These are phyloP conservation scores for Pseudopithomyces maydicus DNA, from an alignment of 2,329 filamentous ascomycete species.

Conservation along the genomic window DNA sequence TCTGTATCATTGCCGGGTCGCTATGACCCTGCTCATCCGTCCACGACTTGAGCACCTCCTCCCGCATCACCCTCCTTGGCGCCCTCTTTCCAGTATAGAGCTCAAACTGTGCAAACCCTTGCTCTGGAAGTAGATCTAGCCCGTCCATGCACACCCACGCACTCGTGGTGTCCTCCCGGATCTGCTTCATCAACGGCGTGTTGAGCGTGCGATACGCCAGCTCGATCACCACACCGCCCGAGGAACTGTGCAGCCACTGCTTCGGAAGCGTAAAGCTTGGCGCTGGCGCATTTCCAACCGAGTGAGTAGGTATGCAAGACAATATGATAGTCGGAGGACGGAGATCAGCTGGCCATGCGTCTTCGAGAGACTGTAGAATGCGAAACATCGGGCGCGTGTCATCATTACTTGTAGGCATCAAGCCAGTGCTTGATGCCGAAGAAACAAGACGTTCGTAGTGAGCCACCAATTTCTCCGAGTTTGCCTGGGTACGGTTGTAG, in stretches of 20 bases:
- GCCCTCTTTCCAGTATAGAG: constrained; percentile 76
- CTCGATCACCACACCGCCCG: constrained; percentile 77
- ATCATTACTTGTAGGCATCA: constrained; percentile 21
- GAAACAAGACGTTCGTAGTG: constrained; percentile 67
- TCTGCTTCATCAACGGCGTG: constrained; percentile 72
- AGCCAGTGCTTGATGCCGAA: constrained; percentile 21
- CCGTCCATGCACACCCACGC: constrained; percentile 80
- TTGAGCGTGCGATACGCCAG: constrained; percentile 73
- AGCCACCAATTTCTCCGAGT: constrained; percentile 68
- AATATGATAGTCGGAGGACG: constrained; percentile 74
- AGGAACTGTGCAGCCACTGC: constrained; percentile 73
- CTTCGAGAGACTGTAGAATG: constrained; percentile 63
- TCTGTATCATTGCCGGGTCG: constrained; percentile 38
- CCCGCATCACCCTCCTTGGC: constrained; percentile 72
- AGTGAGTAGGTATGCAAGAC: constrained; percentile 75
- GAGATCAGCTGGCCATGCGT: constrained; percentile 68
- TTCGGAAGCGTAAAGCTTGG: constrained; percentile 72
- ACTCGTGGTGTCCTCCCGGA: constrained; percentile 62
- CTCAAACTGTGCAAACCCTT: constrained; percentile 82
- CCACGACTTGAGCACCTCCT: constrained; percentile 58
- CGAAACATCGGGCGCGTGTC: constrained; percentile 55
- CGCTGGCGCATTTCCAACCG: constrained; percentile 65
- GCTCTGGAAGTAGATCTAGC: constrained; percentile 75
- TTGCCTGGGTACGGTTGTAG: constrained; percentile 71
- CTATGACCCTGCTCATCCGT: constrained; percentile 38